Evolutionary conservation across 352 stramenopile genomes (phyloP).

Genomic region (Pythium oligandrum): DNA sequence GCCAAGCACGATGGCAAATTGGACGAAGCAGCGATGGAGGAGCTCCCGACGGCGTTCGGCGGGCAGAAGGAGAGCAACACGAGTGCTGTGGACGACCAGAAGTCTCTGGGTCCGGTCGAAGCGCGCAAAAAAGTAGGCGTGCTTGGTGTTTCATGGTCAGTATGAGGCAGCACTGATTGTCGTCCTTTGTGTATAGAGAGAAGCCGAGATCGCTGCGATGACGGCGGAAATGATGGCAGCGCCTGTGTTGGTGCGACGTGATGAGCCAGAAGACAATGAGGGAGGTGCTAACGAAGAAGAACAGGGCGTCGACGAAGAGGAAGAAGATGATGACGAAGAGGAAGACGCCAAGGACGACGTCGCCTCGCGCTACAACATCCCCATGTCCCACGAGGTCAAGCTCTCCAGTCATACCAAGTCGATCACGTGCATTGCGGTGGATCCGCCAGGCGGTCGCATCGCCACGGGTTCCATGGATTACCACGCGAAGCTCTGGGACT

Average conservation of each 20-base stretch:
- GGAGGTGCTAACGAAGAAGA: slow-evolving; percentile 5
- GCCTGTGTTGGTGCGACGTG: slow-evolving; percentile 8
- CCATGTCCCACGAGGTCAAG: slow-evolving; percentile 63
- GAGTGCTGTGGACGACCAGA: slow-evolving; percentile 4
- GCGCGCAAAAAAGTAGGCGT: slow-evolving; percentile 34
- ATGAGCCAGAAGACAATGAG: not conserved
- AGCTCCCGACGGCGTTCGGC: slow-evolving; percentile 53
- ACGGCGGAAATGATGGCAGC: slow-evolving; percentile 67
- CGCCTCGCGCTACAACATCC: slow-evolving; percentile 57
- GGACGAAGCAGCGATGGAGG: slow-evolving; percentile 18
- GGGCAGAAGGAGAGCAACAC: slow-evolving; percentile 15
- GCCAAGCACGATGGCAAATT: not conserved
- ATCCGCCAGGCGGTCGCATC: slow-evolving; percentile 59
- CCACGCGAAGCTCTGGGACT: slow-evolving; percentile 84
- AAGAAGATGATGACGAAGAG: slow-evolving; percentile 24
- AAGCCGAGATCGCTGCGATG: slow-evolving; percentile 68
- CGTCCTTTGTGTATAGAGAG: slow-evolving; percentile 22
- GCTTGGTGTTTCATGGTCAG: too few species aligned
- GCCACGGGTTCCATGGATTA: slow-evolving; percentile 82
- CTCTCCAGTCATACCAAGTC: slow-evolving; percentile 55
- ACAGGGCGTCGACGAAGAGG: slow-evolving; percentile 11
- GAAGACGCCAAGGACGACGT: slow-evolving; percentile 45
- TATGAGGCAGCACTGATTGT: too few species aligned
- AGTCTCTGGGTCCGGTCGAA: not conserved
- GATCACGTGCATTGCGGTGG: slow-evolving; percentile 66